A percentile compares a stretch with the other conserved stretches of the same genome.
phyloP scores from a whole-genome alignment of 1,284 basidiomycete genomes.

The Cryptococcus sp. region DNA sequence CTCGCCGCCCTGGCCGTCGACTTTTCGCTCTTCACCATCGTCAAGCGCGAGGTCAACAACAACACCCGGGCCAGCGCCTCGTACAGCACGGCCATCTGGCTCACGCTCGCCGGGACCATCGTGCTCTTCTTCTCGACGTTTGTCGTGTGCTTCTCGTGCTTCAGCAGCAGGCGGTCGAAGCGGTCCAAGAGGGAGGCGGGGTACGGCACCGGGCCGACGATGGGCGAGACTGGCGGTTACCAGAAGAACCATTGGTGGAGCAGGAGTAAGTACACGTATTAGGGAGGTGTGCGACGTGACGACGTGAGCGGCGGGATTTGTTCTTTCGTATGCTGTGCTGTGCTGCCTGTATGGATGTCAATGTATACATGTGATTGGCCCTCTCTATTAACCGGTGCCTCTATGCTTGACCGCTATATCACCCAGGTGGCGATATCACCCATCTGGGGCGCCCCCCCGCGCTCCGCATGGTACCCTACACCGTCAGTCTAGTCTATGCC shows the following conservation, averaged over 20 bases:
- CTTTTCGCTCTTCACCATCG: conserved; percentile 38
- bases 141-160: conserved; percentile 35
- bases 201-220: neutral
- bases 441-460: neutral
- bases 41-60: conserved; percentile 31
- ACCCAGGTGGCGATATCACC: too few relatives aligned
- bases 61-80: conserved; percentile 16
- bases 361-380: neutral
- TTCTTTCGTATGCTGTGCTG: too few relatives aligned
- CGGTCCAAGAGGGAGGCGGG: conserved; percentile 6
- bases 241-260: conserved; percentile 1
- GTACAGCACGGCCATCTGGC: conserved; percentile 40
- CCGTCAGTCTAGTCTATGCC: neutral
- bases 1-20: conserved; percentile 45
- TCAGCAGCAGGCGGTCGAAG: conserved; percentile 23
- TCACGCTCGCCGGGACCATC: conserved; percentile 38
- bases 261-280: neutral
- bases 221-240: neutral
- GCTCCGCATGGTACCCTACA: neutral
- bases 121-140: conserved; percentile 40
- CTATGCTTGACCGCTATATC: too few relatives aligned
- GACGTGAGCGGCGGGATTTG: too few relatives aligned
- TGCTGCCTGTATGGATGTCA: neutral
- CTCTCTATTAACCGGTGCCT: too few relatives aligned
- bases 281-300: too few relatives aligned